These are phyloP conservation scores for Boletus smithii DNA, from an alignment of 1,284 basidiomycete genomes.

Conservation along the genomic window DNA sequence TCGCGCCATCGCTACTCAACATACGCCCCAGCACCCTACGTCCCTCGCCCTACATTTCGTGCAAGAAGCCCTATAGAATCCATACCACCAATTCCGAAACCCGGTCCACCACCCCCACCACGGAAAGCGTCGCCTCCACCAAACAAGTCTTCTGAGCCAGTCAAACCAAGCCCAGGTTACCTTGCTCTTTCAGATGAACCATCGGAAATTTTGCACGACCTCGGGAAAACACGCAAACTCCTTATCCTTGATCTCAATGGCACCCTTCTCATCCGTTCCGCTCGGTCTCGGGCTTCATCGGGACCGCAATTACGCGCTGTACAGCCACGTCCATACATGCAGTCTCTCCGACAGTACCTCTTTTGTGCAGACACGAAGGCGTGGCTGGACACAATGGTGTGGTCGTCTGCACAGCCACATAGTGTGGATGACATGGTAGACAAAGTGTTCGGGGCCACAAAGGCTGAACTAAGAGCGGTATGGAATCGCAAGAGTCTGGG, in stretches of 20 bases:
- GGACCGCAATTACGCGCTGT: conserved; percentile 34
- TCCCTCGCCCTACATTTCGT: conserved; percentile 7
- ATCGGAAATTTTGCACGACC: conserved; percentile 35
- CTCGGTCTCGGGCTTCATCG: conserved; percentile 24
- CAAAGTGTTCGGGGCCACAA: conserved; percentile 48
- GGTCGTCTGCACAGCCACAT: conserved; percentile 81
- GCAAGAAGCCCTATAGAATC: conserved; percentile 8
- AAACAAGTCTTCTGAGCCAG: conserved; percentile 3
- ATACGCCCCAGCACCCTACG: conserved; percentile 7
- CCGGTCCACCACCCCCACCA: neutral
- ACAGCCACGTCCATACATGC: conserved; percentile 66
- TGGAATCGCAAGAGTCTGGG: conserved; percentile 83
- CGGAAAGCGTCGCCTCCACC: conserved; percentile 7
- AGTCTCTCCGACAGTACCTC: conserved; percentile 60
- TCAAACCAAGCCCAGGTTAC: conserved; percentile 38
- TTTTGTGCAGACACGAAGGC: conserved; percentile 51
- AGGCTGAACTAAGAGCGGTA: conserved; percentile 51
- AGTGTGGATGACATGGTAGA: conserved; percentile 74
- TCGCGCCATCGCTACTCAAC: conserved; percentile 12
- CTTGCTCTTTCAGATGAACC: conserved; percentile 36
- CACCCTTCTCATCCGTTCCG: conserved; percentile 67
- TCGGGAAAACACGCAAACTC: conserved; percentile 53
- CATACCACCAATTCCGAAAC: neutral
- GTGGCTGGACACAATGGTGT: conserved; percentile 82
- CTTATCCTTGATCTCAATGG: conserved; percentile 83